Evolutionary conservation across 805 yeast species (phyloP), one percentile per base, ranked within the genome.

Genomic region (Metschnikowia cubensis): DNA sequence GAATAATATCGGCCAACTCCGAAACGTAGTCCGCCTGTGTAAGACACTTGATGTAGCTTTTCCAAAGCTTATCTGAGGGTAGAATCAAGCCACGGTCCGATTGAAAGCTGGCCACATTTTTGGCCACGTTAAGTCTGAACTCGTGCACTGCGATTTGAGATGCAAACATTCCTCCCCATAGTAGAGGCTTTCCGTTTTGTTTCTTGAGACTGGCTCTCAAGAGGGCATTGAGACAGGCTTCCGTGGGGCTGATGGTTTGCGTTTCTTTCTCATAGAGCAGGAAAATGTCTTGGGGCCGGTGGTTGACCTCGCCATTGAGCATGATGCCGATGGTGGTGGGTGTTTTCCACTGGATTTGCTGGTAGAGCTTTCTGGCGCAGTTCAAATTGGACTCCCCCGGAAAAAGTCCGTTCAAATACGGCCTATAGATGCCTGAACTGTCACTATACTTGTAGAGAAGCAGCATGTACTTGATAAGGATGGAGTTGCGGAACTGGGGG

Each of bases 71-170:
- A 40, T 74, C 73, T 4, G 73, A 66, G 1, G 59, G 54, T n/a
- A 35, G 20, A 10, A 52, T 53, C 21, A 47, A 20, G n/a, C 53
- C 51, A 2, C 42, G 41, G 6, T 8, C 22, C 2, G 49, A 11
- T 3, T 25, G 15, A 11, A 13, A 22, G 21, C 33, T 35, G 33
- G 38, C 39, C 15, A 50, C 43, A 22, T 40, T 41, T 3, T 21
- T 37, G 14, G 46, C 34, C 4, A 63, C 74, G 37, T 77, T 66
- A 1, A 73, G 70, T 50, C 79, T 74, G 63, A 84, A 79, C 60
- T 84, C 87, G 35, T 70, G 74, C 2, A 82, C 71, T 0, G 87
- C 83, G 22, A 82, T 70, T 56, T 84, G 88, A 1, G 84, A 70
- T 0, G 90, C 87, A 47, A 67, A 77, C 36, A 73, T 45, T 1